Conservation (phyloP, 257 asterid genomes). For the Rehmannia glutinosa region DNA sequence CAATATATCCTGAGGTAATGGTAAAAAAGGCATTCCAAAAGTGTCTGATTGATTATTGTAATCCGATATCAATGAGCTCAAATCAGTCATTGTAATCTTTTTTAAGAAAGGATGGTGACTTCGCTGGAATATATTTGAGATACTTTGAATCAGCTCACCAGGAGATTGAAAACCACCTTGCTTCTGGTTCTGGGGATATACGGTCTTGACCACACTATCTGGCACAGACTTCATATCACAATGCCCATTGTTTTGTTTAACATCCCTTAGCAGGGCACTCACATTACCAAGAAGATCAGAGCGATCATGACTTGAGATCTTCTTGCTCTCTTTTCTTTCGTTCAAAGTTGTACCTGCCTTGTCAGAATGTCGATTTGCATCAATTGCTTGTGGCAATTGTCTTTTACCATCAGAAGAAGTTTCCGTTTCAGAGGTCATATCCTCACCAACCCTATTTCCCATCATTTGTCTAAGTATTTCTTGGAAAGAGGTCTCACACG, state of each 20-base stretch:
- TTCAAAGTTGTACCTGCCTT: slow-evolving; percentile 25
- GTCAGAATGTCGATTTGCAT: slow-evolving; percentile 29
- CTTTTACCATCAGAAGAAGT: slow-evolving; percentile 28
- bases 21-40: slow-evolving; percentile 88
- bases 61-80: slow-evolving; percentile 61
- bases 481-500: slow-evolving; percentile 87
- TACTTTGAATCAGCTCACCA: slow-evolving; percentile 68
- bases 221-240: slow-evolving; percentile 37
- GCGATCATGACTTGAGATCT: slow-evolving; percentile 50
- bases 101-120: slow-evolving; percentile 83
- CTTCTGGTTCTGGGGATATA: slow-evolving; percentile 41
- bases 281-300: slow-evolving; percentile 77
- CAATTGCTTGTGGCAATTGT: slow-evolving; percentile 26
- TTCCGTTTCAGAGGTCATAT: slow-evolving; percentile 28
- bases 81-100: slow-evolving; percentile 66
- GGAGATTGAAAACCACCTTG: slow-evolving; percentile 57
- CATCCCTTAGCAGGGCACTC: slow-evolving; percentile 67
- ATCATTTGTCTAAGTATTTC: slow-evolving; percentile 91
- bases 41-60: slow-evolving; percentile 88
- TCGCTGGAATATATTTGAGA: slow-evolving; percentile 69
- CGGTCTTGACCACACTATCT: slow-evolving; percentile 38
- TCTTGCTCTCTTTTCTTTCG: slow-evolving; percentile 42
- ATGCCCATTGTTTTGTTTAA: slow-evolving; percentile 46
- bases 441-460: slow-evolving; percentile 43
- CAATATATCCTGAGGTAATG: slow-evolving; percentile 75